Conservation (phyloP, 2,329 filamentous ascomycete species). For the Fusarium poae region DNA sequence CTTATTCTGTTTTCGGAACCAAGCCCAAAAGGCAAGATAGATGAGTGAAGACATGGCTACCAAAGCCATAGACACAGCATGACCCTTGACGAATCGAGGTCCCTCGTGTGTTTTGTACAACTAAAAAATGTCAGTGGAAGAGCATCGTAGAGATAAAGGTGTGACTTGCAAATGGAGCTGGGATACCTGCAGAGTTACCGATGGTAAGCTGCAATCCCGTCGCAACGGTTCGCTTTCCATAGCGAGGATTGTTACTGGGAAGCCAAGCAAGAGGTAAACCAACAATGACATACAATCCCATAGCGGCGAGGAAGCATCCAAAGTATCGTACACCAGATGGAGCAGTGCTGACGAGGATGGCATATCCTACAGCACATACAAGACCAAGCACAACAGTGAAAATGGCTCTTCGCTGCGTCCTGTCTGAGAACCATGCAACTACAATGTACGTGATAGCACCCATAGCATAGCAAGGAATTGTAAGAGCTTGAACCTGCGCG, state of each 20-base stretch:
- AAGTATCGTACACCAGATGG: conserved; percentile 71
- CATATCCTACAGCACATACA: conserved; percentile 68
- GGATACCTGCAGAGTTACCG: conserved; percentile 73
- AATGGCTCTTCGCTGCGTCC: conserved; percentile 66
- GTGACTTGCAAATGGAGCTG: conserved; percentile 65
- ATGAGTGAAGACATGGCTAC: conserved; percentile 60
- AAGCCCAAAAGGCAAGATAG: conserved; percentile 55
- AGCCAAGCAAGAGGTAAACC: conserved; percentile 57
- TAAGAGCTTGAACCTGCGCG: conserved; percentile 70
- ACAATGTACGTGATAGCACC: conserved; percentile 71
- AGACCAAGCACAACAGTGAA: conserved; percentile 66
- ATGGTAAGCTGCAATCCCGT: conserved; percentile 73
- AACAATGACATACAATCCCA: conserved; percentile 67
- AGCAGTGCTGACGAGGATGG: conserved; percentile 67
- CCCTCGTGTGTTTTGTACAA: conserved; percentile 53
- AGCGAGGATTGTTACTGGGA: conserved; percentile 71
- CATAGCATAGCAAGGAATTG: conserved; percentile 74
- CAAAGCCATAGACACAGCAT: conserved; percentile 63
- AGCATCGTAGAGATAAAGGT: fast-evolving
- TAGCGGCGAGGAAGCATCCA: conserved; percentile 71
- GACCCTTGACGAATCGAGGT: conserved; percentile 62
- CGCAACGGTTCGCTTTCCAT: conserved; percentile 73
- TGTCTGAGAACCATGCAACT: conserved; percentile 70
- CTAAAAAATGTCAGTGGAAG: conserved; percentile 23
- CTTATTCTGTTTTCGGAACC: conserved; percentile 54